Base-by-base conservation (phyloP, 805 yeast genomes). In the Saccharomycopsis guyanensis region DNA sequence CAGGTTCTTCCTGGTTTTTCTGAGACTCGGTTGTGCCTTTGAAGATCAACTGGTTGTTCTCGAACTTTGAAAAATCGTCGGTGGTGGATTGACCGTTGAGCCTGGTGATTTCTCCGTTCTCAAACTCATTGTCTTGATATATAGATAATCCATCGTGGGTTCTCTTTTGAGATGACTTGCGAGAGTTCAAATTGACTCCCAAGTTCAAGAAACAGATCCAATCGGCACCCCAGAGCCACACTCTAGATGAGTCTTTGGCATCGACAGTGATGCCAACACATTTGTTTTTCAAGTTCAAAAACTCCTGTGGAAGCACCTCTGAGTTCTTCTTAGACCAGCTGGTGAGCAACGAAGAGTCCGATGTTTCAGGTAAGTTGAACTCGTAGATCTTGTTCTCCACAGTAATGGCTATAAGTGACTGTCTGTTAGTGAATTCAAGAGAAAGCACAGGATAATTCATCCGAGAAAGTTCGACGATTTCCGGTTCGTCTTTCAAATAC, bases 201-300 rank as follows among this genome's bases (percentile, higher is more conserved):
- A 70, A 59, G 6, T 71, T 61, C 53, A 85, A 63, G 60, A 75
- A 84, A 3, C 82, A 75, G 13, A 89, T 54, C 95, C 96, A 91
- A 43, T 75, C 75, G 18, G 84, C 71, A 1, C 96, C 95, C 76
- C 86, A 88, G n/a, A 87, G 64, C 96, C 96, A 91, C 13, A 83
- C 66, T 46, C 76, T 70, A 29, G 65, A 57, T 1, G 64, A 54
- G 29, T 65, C 62, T 3, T 60, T 57, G 7, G 60, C 61, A 43
- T 77, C 78, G 13, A 61, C 58, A 58, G 84, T 86, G 10, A 85
- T 62, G 13, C 95, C 96, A 49, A 76, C 71, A 46, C 94, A 80
- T 55, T 82, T 79, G 47, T 84, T 91, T 15, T 73, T 74, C 44
- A 75, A 66, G 2, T 68, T 60, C 15, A 71, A 58, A 51, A 83